Evolutionary conservation across 129 eudicot species (phyloP).

Genomic region (Saussurea involucrata): DNA sequence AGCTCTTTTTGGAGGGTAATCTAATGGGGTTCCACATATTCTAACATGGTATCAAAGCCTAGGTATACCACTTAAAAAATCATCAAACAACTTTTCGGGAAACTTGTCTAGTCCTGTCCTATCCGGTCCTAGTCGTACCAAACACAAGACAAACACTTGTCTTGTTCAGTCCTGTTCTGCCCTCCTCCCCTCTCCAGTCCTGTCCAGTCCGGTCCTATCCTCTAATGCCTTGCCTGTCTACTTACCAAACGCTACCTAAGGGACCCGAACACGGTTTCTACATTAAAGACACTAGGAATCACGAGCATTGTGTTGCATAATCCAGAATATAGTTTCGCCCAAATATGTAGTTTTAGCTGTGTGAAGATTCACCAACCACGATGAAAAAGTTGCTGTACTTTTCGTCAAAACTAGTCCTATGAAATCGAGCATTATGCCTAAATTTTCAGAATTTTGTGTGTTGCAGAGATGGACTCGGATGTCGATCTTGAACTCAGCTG

Average conservation of each 20-base stretch:
- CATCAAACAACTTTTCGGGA: too few species aligned
- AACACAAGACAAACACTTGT: too few species aligned
- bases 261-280: neutral
- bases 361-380: neutral
- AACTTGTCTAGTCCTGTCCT: too few species aligned
- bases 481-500: constrained; percentile 93
- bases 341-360: neutral
- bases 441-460: constrained; percentile 11
- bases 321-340: neutral
- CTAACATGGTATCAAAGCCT: neutral
- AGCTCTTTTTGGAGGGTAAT: neutral
- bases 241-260: too few species aligned
- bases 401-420: neutral
- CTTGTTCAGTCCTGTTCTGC: too few species aligned
- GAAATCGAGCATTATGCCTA: neutral
- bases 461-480: constrained; percentile 92
- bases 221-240: too few species aligned
- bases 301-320: neutral
- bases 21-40: neutral
- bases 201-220: too few species aligned
- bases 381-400: neutral
- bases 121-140: too few species aligned
- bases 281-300: neutral
- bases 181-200: too few species aligned
- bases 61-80: neutral